Base-by-base conservation (phyloP, 2,329 filamentous ascomycete genomes). In the Beauveria sp. region DNA sequence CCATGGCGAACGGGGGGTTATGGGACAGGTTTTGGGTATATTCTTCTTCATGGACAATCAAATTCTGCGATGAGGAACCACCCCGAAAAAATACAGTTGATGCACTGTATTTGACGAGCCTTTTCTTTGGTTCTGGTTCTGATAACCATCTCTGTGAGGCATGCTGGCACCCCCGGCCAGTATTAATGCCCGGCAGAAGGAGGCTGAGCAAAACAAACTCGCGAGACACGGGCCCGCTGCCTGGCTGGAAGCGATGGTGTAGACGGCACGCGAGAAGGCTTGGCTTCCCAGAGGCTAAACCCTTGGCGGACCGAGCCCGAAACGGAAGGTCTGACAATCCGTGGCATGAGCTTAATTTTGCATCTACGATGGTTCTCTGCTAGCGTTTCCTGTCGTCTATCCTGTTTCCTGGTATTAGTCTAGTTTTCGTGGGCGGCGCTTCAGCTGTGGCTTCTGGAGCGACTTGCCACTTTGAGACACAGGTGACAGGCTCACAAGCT, bases 221-320 rank as follows among this genome's bases (percentile, higher is more conserved):
- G 49, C 26, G 14, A 53, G 49, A 53, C 48, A 46, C n/a, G 14
- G n/a, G 26, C 48, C 24, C 26, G 16, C 42, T 16, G 38, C 40
- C 40, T 50, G 57, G 48, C 48, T 51, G 51, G 9, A 51, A 42
- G 28, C 46, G 24, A 24, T 43, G 6, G 26, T 49, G 38, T 43
- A 31, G 46, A 14, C 45, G 43, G 48, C 16, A 31, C 26, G 24
- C 48, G 28, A 52, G 9, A 53, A 46, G 28, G 49, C 58, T 60
- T 60, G 50, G 58, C 58, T 34, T 40, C 22, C 24, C 40, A 45
- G 57, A 60, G 26, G 57, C 48, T 46, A 60, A 60, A 53, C 10
- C 5, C 58, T 60, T 60, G 58, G 58, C 58, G 50, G 16, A 5
- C 42, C 58, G 42, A 60, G 20, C 58, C 50, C 58, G 50, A 60